Evolutionary conservation across 2,329 filamentous ascomycete genomes (phyloP).

Genomic region (Epichloe typhina): DNA sequence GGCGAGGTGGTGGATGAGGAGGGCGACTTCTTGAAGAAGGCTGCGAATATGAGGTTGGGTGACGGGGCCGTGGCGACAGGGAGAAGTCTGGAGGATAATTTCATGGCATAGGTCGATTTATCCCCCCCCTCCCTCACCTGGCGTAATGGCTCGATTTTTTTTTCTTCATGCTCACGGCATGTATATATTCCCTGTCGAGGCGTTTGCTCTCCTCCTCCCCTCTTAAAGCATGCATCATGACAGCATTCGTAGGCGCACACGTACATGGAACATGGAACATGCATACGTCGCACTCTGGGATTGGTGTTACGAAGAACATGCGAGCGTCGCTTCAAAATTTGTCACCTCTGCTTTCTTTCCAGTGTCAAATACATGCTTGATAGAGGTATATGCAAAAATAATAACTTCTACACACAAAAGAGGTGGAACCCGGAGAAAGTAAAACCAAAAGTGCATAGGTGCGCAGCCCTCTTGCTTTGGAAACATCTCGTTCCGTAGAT

Average conservation of each 20-base stretch:
- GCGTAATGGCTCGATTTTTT: neutral
- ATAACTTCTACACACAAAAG: too few relatives aligned
- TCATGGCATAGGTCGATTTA: conserved; percentile 24
- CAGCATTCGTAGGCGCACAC: too few relatives aligned
- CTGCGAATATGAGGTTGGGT: conserved; percentile 28
- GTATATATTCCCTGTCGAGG: neutral
- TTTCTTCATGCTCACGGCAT: neutral
- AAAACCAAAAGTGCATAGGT: neutral
- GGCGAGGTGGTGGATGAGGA: neutral
- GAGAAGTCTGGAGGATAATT: conserved; percentile 29
- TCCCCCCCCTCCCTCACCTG: too few relatives aligned
- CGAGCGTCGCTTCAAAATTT: too few relatives aligned
- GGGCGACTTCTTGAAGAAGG: conserved; percentile 28
- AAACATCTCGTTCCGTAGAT: neutral
- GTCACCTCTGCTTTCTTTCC: too few relatives aligned
- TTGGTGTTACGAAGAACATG: too few relatives aligned
- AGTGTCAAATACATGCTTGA: too few relatives aligned
- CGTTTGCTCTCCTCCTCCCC: neutral
- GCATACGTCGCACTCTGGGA: too few relatives aligned
- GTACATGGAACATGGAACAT: too few relatives aligned
- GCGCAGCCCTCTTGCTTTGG: neutral
- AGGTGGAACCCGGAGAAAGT: neutral
- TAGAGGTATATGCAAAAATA: too few relatives aligned
- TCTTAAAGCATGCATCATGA: neutral
- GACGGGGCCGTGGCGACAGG: conserved; percentile 1